Evolutionary conservation across 495 filamentous ascomycete species (phyloP), one percentile per base, ranked within the genome.

Genomic region (Hapsidospora chrysogenum): DNA sequence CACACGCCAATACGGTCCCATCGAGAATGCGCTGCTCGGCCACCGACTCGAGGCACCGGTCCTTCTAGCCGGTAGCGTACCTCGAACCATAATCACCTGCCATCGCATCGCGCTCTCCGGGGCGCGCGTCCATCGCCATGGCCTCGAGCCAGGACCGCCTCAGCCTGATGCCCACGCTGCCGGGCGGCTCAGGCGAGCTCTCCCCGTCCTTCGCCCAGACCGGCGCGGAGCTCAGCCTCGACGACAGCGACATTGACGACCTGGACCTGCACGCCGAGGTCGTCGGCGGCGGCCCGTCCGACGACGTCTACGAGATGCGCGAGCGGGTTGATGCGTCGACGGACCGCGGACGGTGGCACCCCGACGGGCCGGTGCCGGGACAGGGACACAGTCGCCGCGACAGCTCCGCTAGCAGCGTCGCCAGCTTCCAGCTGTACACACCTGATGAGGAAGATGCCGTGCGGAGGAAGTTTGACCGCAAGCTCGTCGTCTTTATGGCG

Each of bases 401-500:
- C 22, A 6, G 25, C 19, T 67, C 61, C 42, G 31, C 44, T 17
- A 56, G 53, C n/a, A 58, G 53, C 9, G 44, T 51, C 17, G 56
- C 65, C 29, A 69, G 60, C 40, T 74, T 64, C 44, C 60, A 68
- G 44, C 53, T 77, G 30, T 93, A 82, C 48, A 87, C 82, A 2
- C 55, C 58, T 0, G 73, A 83, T 22, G 82, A 92, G 48, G 85
- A 92, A 48, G 55, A 51, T 23, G 63, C 63, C 9, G 76, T 94
- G 9, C 60, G 85, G 29, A 68, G 60, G 46, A 80, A 73, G 45
- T 72, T 92, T 42, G 85, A 94, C 52, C 58, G 67, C 38, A 68
- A 63, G 35, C 59, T 94, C 40, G 82, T 92, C 13, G 50, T 80
- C 3, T 92, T 92, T 49, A 58, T 92, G 31, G 81, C 83, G 2